Evolutionary conservation across 768 basidiomycete genomes (phyloP), one percentile per base, ranked within the genome.

Genomic region (Auriscalpium microsporum): DNA sequence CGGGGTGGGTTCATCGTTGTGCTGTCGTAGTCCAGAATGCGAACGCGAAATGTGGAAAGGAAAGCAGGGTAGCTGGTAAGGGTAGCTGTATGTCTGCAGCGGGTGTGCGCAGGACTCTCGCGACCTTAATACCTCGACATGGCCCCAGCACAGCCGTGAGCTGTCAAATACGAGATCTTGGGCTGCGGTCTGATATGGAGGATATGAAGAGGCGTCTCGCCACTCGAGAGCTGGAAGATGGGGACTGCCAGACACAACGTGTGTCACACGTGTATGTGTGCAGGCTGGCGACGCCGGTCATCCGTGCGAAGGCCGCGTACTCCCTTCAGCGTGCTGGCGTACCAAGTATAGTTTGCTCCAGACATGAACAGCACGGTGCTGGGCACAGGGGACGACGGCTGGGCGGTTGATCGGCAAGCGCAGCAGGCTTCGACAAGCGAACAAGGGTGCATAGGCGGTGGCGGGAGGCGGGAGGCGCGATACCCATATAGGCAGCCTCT

Each of bases 211-310:
- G 11, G 16, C 3, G 28, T 4, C 28, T 28, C 28, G 28, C 28
- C 28, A 28, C 28, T 28, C 28, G 28, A 28, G 28, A 28, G 5
- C 23, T 28, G 13, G 44, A 38, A 34, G 23, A 33, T 17, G 37
- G 36, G 21, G 48, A 46, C 51, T 42, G 40, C 48, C 53, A 40
- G n/a, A 46, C 46, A 36, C 57, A 60, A 56, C 57, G 59, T 60
- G 59, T 60, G 38, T 28, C 9, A 55, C 59, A 58, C 59, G 57
- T 55, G 54, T 45, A 44, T 44, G 14, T 44, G 17, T 17, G 17
- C 42, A 44, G 42, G 42, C 2, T 37, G 14, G 28, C 28, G 28
- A 28, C 28, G 5, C 40, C 17, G 40, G 40, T 42, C 3, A 42
- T 3, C 14, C 40, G 40, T 17, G 46, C 46, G 11, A 6, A 47